Evolutionary conservation across 768 basidiomycete species (phyloP), one percentile per base, ranked within the genome.

Genomic region (Dictyophora rubrovolvata): DNA sequence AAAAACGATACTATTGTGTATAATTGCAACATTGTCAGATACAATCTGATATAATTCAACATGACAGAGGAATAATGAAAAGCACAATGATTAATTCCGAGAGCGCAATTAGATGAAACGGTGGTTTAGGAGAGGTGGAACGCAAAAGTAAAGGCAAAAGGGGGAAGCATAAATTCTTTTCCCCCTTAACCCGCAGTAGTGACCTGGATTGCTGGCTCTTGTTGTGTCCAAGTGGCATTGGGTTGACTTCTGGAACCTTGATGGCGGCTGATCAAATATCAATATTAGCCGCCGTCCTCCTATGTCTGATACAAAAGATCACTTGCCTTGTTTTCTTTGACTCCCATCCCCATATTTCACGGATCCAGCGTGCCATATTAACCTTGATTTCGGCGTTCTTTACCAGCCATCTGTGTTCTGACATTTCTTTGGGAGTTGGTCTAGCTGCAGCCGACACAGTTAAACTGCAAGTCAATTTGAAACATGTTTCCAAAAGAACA

Each of bases 301-400:
- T 28, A 42, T 12, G 11, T n/a, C 42, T 42, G 12, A n/a, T 42
- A 42, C 42, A 42, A 42, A 42, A 12, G n/a, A 42, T 12, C 42
- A 42, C 42, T 42, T n/a, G n/a, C 42, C 42, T 42, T 42, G 14
- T n/a, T n/a, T 42, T 42, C 42, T 42, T 42, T 54, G 18, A 20
- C 22, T 56, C 20, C 88, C 88, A 91, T 60, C 79, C 83, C 87
- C 88, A 92, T 47, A 93, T 86, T 67, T 87, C 79, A 62, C 84
- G 78, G 60, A 93, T 85, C 91, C 91, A 95, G 66, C 81, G 83
- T 7, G 84, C 86, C 89, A 95, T 94, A 61, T 89, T 84, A 42
- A 89, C 85, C 64, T 92, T 89, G 68, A 85, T 81, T 69, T 82
- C 83, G 81, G 91, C 89, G 55, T 81, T 77, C 59, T 76, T 75